Conservation (phyloP, 2,329 filamentous ascomycete genomes). For the Orbilia quercus region DNA sequence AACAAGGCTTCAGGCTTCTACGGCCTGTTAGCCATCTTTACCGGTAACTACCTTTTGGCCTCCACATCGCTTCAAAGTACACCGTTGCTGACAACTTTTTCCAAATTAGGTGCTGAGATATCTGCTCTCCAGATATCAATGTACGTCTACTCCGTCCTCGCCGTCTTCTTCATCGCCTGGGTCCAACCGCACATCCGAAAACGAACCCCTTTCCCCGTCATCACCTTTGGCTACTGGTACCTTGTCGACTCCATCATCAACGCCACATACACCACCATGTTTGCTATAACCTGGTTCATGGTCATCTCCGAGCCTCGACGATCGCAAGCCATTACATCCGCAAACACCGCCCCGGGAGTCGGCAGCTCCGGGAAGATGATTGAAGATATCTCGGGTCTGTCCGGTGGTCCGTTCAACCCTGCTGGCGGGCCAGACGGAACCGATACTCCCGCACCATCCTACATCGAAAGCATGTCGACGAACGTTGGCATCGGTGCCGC, state of each 20-base stretch:
- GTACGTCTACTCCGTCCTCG: constrained; percentile 85
- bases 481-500: constrained; percentile 62
- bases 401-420: constrained; percentile 63
- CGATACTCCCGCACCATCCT: constrained; percentile 65
- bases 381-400: constrained; percentile 72
- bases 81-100: constrained; percentile 3
- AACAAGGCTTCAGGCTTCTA: constrained; percentile 94
- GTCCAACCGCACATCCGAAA: constrained; percentile 83
- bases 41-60: constrained; percentile 63
- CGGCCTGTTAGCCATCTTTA: constrained; percentile 86
- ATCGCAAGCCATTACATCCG: constrained; percentile 39
- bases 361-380: constrained; percentile 70
- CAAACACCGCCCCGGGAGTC: constrained; percentile 54
- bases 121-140: constrained; percentile 86
- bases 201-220: constrained; percentile 80
- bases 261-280: constrained; percentile 81
- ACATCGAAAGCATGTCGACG: constrained; percentile 61
- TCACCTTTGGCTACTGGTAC: constrained; percentile 87
- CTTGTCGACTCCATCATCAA: constrained; percentile 84
- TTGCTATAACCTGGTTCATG: constrained; percentile 87
- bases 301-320: constrained; percentile 68
- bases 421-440: constrained; percentile 34
- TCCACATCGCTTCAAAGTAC: no score
- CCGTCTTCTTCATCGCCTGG: constrained; percentile 74
- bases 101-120: constrained; percentile 74